Base-by-base conservation (phyloP, 345 rosid genomes). In the Brassica nigra region DNA sequence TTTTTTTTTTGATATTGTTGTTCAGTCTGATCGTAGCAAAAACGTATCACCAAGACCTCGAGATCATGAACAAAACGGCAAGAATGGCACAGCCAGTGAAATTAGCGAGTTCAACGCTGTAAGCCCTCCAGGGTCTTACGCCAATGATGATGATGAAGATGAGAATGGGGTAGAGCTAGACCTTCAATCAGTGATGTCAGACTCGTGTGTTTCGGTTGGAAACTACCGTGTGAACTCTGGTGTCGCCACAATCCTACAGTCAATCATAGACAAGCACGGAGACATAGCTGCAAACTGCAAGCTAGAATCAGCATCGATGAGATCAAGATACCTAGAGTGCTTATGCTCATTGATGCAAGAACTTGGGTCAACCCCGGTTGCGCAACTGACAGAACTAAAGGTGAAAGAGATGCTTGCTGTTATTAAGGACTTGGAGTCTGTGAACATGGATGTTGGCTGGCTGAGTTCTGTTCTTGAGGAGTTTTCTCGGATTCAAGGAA, bases 281-380 rank as follows among this genome's bases (percentile, higher is more conserved):
- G 98, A 93, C 64, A 88, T 93, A 70, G 97, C 95, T 0, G 86
- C 84, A 42, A 87, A 86, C 73, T 91, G 90, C 58, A 79, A 12
- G 67, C 76, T 93, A 74, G 91, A 89, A 83, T 93, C 98, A 9
- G 77, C 85, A 18, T 88, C 97, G 0, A 83, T 93, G 89, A 85
- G 86, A 1, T 82, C 92, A 0, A 83, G 89, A 59, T 89, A 89
- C 85, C 67, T 93, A 37, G 97, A 91, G 73, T 88, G 95, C 39
- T 75, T 91, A 34, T 93, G 98, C 85, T 70, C 87, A 42, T 88
- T 93, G 68, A 88, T 90, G 75, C 91, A 90, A 81, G 94, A 90
- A 79, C 79, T 93, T 83, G 88, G 91, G 14, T 81, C 89, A 39
- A 83, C 80, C 49, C 73, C 91, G 9, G 82, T 86, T 2, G 49